phyloP scores from a whole-genome alignment of 2,329 filamentous ascomycete genomes.

The Cryphonectria japonica region DNA sequence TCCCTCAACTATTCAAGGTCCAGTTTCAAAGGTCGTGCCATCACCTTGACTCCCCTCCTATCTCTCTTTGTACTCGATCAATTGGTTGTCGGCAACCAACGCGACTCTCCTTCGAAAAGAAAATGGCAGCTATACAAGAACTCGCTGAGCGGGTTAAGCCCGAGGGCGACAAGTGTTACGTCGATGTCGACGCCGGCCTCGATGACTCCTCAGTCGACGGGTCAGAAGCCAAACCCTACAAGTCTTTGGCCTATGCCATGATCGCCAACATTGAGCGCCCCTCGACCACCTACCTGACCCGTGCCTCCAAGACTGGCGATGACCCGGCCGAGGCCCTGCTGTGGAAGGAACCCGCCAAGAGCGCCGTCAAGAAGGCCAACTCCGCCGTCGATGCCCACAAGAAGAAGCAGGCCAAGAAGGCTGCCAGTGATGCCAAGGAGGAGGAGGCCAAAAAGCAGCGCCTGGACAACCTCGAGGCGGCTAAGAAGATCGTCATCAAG shows the following conservation, averaged over 20 bases:
- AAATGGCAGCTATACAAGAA: slow-evolving; percentile 52
- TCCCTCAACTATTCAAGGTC: slow-evolving; percentile 6
- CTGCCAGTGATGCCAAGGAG: slow-evolving; percentile 71
- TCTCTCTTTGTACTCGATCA: slow-evolving; percentile 20
- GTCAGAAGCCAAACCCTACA: slow-evolving; percentile 75
- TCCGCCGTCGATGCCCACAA: slow-evolving; percentile 74
- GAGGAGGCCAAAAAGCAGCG: slow-evolving; percentile 74
- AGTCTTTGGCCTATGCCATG: slow-evolving; percentile 78
- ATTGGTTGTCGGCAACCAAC: slow-evolving; percentile 31
- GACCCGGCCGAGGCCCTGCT: slow-evolving; percentile 66
- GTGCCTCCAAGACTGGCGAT: slow-evolving; percentile 69
- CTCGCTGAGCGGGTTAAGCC: slow-evolving; percentile 55
- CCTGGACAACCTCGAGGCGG: slow-evolving; percentile 73
- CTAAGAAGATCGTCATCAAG: slow-evolving; percentile 73
- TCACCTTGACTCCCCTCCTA: not conserved
- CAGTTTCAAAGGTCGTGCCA: not conserved
- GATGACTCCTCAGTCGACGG: slow-evolving; percentile 72
- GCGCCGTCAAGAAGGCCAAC: slow-evolving; percentile 82
- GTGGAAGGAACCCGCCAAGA: slow-evolving; percentile 84
- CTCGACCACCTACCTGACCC: slow-evolving; percentile 67
- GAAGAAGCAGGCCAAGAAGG: slow-evolving; percentile 82
- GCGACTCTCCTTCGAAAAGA: slow-evolving; percentile 17
- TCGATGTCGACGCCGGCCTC: slow-evolving; percentile 79
- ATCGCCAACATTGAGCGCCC: slow-evolving; percentile 66
- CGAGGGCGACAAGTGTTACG: slow-evolving; percentile 58